Evolutionary conservation across 345 rosid genomes (phyloP).

Genomic region (Lepidium didymum): DNA sequence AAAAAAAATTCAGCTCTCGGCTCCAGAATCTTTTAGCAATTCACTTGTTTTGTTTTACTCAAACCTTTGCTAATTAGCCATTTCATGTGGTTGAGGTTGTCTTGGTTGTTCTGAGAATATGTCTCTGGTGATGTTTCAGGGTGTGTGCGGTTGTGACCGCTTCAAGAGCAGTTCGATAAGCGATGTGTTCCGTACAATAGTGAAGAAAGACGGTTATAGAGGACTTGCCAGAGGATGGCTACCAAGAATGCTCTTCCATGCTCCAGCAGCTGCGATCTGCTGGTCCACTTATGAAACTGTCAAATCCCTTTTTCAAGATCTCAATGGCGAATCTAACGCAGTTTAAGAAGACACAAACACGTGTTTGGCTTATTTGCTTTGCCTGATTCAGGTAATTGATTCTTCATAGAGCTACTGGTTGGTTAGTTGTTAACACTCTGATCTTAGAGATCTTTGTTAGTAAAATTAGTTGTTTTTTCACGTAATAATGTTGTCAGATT

Average conservation of each 20-base stretch:
- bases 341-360: conserved; percentile 30
- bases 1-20: not conserved
- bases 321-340: conserved; percentile 32
- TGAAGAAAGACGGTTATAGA: conserved; percentile 75
- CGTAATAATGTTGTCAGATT: conserved; percentile 24
- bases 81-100: not conserved
- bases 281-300: conserved; percentile 91
- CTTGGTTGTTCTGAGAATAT: not conserved
- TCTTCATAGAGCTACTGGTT: conserved; percentile 15
- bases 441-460: conserved; percentile 3
- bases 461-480: not conserved
- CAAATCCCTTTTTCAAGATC: conserved; percentile 63
- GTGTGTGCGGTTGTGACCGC: conserved; percentile 96
- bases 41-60: not conserved
- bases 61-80: not conserved
- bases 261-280: conserved; percentile 99
- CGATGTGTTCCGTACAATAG: conserved; percentile 57
- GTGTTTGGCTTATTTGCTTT: not conserved
- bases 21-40: not conserved
- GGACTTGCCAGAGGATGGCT: conserved; percentile 93
- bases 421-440: not conserved
- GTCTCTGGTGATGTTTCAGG: conserved; percentile 39
- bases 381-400: conserved; percentile 21
- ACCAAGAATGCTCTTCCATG: conserved; percentile 98
- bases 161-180: conserved; percentile 62